Evolutionary conservation across 148 eudicot species (phyloP).

Genomic region (Hydrangea macrophylla): DNA sequence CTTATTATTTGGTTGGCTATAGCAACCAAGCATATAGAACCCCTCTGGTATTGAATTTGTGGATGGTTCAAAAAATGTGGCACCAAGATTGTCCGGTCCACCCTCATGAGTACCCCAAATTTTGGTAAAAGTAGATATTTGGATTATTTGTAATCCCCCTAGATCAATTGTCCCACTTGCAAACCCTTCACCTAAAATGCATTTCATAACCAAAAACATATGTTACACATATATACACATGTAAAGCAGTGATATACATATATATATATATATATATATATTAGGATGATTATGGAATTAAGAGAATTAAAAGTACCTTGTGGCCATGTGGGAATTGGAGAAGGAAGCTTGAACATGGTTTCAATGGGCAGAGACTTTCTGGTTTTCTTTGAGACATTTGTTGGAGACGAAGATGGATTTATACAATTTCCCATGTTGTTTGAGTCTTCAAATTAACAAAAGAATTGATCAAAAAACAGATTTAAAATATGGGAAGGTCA

Average conservation of each 20-base stretch:
- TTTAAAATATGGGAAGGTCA: no score
- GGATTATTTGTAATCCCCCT: conserved; percentile 41
- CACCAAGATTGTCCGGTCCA: conserved; percentile 41
- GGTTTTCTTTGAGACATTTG: conserved; percentile 8
- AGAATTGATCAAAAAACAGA: no score
- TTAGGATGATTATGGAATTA: background rate
- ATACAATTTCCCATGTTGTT: conserved; percentile 13
- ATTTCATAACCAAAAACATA: background rate
- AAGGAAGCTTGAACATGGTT: conserved; percentile 38
- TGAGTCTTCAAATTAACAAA: no score
- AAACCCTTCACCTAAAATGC: conserved; percentile 37
- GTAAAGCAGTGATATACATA: background rate
- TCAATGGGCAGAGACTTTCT: conserved; percentile 27
- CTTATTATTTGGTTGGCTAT: conserved; percentile 40
- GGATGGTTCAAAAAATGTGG: conserved; percentile 47
- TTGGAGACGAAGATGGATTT: conserved; percentile 1
- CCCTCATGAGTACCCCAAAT: conserved; percentile 44
- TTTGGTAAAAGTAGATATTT: conserved; percentile 33
- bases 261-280: background rate
- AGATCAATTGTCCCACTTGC: conserved; percentile 47
- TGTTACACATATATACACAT: background rate
- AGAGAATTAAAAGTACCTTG: conserved; percentile 22
- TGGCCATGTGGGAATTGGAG: conserved; percentile 39
- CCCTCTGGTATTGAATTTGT: conserved; percentile 41
- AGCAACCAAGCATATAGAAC: conserved; percentile 40